Percentiles rank a stretch among this genome's conserved stretches.
Conservation (phyloP, 2,329 filamentous ascomycete genomes). For the Monilinia vaccinii-corymbosi region DNA sequence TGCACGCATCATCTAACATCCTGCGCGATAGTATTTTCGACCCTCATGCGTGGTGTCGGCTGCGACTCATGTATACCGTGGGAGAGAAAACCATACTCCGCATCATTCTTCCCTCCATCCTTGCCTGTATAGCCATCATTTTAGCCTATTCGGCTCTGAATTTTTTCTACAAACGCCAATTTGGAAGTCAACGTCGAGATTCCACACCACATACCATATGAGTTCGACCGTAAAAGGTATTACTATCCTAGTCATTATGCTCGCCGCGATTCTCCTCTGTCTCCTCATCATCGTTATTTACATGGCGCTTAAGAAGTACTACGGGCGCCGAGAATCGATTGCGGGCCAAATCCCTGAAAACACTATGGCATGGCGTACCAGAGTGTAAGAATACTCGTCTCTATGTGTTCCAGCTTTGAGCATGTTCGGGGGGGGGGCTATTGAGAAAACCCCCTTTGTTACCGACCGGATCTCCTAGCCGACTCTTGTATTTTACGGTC, state of each 20-base stretch:
- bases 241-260: not conserved
- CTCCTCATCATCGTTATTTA: not conserved
- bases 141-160: slow-evolving; percentile 6
- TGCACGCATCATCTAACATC: not conserved
- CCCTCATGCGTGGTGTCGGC: not conserved
- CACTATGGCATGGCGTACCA: slow-evolving; percentile 5
- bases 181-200: slow-evolving; percentile 8
- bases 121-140: slow-evolving; percentile 7
- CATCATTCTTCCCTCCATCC: slow-evolving; percentile 6
- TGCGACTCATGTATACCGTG: slow-evolving; percentile 5
- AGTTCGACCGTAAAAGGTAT: not conserved
- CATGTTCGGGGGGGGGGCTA: not conserved
- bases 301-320: not conserved
- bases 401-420: not conserved
- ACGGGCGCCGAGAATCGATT: not conserved
- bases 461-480: not conserved
- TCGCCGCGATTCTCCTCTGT: not conserved
- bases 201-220: not conserved
- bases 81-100: slow-evolving; percentile 6
- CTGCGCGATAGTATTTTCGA: not conserved
- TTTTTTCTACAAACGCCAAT: slow-evolving; percentile 10
- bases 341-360: not conserved
- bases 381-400: not conserved
- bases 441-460: not conserved
- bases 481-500: not conserved